Base-by-base conservation (phyloP, 805 yeast genomes). In the Metschnikowia arizonensis region DNA sequence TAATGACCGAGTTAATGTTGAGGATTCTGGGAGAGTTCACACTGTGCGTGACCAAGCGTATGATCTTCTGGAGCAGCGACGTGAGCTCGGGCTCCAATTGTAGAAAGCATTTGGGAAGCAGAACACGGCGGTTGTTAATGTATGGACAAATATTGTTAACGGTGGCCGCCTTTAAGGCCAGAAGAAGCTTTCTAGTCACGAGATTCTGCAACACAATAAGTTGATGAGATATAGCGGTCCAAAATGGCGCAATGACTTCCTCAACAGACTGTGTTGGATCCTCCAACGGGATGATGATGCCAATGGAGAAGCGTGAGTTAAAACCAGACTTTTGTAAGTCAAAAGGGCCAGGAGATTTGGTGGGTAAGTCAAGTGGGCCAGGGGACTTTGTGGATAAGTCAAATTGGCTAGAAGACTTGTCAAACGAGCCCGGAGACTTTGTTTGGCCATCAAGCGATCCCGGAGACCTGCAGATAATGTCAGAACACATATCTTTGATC, bases 281-380 rank as follows among this genome's bases (percentile, higher is more conserved):
- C n/a, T 69, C 70, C 5, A 77, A 55, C 0, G 83, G 82, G 2
- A 78, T 59, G 0, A 78, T 63, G 1, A 78, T 32, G 0, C 80
- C 81, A 12, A 78, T 65, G 3, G 79, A 65, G 53, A 76, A 74
- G 35, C 81, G 58, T 38, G 67, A 61, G 40, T 61, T 61, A 23
- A 68, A 43, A 29, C 34, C 14, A 4, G 42, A 15, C n/a, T n/a
- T n/a, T n/a, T n/a, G n/a, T n/a, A n/a, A n/a, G n/a, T n/a, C n/a
- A n/a, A n/a, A n/a, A n/a, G n/a, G n/a, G n/a, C n/a, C n/a, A n/a
- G n/a, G n/a, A n/a, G n/a, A n/a, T n/a, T n/a, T n/a, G n/a, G n/a
- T n/a, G n/a, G n/a, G n/a, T n/a, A n/a, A n/a, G n/a, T n/a, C n/a
- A n/a, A n/a, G n/a, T n/a, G n/a, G n/a, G n/a, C n/a, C n/a, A n/a